Evolutionary conservation across 331 rosid genomes (phyloP).

Genomic region (Acacia concinna): DNA sequence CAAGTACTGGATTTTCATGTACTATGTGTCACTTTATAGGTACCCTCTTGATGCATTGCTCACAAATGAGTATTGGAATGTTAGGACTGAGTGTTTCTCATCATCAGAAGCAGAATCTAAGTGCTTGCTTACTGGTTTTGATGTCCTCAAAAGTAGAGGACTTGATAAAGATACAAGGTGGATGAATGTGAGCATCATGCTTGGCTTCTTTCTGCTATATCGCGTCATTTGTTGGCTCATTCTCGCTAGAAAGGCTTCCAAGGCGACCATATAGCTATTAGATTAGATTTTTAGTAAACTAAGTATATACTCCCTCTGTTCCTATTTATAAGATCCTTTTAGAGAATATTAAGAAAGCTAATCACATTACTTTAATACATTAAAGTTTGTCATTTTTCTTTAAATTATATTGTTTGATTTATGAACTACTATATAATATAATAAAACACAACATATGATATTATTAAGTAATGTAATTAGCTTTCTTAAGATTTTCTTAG

Average conservation of each 20-base stretch:
- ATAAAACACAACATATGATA: no score
- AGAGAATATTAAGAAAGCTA: no score
- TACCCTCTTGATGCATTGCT: conserved; percentile 82
- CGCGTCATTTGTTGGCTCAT: conserved; percentile 77
- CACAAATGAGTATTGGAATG: conserved; percentile 77
- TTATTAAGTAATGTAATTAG: no score
- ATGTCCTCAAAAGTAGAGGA: conserved; percentile 78
- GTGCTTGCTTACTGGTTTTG: conserved; percentile 64
- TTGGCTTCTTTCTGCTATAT: conserved; percentile 70
- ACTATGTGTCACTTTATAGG: conserved; percentile 64
- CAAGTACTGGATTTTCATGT: conserved; percentile 1
- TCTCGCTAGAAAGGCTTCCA: conserved; percentile 69
- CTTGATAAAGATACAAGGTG: conserved; percentile 68
- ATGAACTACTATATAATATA: no score
- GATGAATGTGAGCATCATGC: conserved; percentile 71
- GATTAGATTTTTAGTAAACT: no score
- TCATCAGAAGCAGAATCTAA: neutral
- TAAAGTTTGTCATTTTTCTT: no score
- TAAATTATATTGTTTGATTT: no score
- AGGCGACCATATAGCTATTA: conserved; percentile 44
- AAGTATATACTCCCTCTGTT: no score
- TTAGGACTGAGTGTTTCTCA: conserved; percentile 59
- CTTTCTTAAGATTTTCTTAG: no score
- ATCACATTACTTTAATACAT: no score
- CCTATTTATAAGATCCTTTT: no score